These are phyloP conservation scores for Yamadazyma insecticola DNA, from an alignment of 805 yeast species.

Conservation along the genomic window DNA sequence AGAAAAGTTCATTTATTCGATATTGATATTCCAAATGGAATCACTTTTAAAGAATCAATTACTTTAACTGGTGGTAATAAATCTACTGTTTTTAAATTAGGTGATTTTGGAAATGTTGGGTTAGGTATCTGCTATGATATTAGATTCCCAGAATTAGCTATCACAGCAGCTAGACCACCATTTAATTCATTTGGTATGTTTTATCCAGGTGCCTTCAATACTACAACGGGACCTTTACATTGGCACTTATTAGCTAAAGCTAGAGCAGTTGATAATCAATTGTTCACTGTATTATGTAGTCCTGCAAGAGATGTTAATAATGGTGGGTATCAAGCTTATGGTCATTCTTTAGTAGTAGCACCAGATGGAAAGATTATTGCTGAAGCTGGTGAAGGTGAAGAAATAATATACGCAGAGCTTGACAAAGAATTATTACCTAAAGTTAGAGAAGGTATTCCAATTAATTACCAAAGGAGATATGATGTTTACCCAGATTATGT, in stretches of 20 bases:
- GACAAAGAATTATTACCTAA: constrained; percentile 36
- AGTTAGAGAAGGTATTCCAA: constrained; percentile 38
- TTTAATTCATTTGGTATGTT: constrained; percentile 68
- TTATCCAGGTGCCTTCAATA: constrained; percentile 82
- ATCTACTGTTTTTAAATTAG: constrained; percentile 70
- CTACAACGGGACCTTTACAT: constrained; percentile 79
- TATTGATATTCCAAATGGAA: constrained; percentile 86
- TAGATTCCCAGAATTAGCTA: constrained; percentile 75
- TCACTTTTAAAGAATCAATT: constrained; percentile 78
- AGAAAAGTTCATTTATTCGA: constrained; percentile 90
- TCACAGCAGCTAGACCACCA: constrained; percentile 56
- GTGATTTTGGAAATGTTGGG: constrained; percentile 68
- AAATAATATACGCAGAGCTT: constrained; percentile 37
- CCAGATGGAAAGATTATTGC: constrained; percentile 39
- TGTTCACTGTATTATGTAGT: constrained; percentile 73
- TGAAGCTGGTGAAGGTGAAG: constrained; percentile 45
- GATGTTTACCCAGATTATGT: constrained; percentile 38
- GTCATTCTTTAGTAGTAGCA: constrained; percentile 42
- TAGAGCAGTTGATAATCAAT: constrained; percentile 71
- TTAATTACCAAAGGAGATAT: constrained; percentile 39
- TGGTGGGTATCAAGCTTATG: constrained; percentile 42
- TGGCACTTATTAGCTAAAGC: constrained; percentile 75
- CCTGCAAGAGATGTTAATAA: constrained; percentile 74
- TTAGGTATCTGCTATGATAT: constrained; percentile 83
- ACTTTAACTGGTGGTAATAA: constrained; percentile 75